Evolutionary conservation across 202 grass and related monocot species (phyloP).

Genomic region (Digitaria exilis): DNA sequence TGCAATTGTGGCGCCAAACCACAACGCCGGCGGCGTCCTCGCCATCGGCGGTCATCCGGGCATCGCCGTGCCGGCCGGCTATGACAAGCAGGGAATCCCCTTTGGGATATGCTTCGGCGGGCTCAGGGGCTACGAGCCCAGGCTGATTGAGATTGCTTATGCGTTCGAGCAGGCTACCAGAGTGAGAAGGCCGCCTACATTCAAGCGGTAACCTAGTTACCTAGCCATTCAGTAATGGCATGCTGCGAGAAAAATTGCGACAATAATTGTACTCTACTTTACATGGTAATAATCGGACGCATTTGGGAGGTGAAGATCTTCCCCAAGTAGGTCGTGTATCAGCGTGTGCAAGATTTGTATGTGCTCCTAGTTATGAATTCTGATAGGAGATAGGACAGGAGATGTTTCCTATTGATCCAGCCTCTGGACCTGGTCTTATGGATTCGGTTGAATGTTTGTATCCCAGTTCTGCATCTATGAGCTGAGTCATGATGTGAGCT

Average conservation of each 20-base stretch:
- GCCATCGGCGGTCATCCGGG: constrained; percentile 49
- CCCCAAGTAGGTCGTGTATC: neutral
- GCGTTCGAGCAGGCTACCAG: constrained; percentile 63
- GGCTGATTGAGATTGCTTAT: constrained; percentile 65
- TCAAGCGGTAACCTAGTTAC: neutral
- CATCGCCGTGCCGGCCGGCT: constrained; percentile 62
- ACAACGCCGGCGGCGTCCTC: neutral
- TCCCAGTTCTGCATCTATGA: too few species aligned
- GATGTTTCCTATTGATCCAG: too few species aligned
- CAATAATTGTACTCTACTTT: neutral
- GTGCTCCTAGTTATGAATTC: too few species aligned
- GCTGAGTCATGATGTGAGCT: too few species aligned
- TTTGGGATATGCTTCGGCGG: constrained; percentile 51
- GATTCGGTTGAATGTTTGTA: too few species aligned
- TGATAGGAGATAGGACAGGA: too few species aligned
- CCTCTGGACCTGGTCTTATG: too few species aligned
- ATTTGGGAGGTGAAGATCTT: neutral
- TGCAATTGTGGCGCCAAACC: constrained; percentile 31
- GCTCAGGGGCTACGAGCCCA: constrained; percentile 58
- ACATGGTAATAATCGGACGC: neutral
- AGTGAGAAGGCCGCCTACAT: constrained; percentile 41
- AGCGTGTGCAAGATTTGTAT: too few species aligned
- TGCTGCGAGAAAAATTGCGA: neutral
- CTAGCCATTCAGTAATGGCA: neutral
- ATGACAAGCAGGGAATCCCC: constrained; percentile 29